These are phyloP conservation scores for Candida orba DNA, from an alignment of 805 yeast species.

Conservation along the genomic window DNA sequence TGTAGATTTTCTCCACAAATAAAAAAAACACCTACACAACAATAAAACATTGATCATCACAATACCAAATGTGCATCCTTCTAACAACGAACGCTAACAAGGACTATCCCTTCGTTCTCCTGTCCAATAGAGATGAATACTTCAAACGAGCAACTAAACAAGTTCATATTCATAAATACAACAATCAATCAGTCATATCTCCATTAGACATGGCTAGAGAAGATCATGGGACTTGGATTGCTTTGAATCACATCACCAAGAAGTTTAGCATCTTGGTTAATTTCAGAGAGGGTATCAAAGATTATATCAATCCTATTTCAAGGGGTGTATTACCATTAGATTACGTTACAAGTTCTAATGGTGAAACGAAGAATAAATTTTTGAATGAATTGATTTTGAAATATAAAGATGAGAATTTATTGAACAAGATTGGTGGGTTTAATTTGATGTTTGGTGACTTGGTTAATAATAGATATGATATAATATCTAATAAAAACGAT, in stretches of 20 bases:
- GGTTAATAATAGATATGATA: slow-evolving; percentile 23
- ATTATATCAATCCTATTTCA: slow-evolving; percentile 25
- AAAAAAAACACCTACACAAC: background rate
- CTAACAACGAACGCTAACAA: slow-evolving; percentile 62
- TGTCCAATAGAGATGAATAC: slow-evolving; percentile 86
- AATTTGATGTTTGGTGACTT: slow-evolving; percentile 33
- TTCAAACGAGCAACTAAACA: slow-evolving; percentile 62
- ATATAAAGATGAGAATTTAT: slow-evolving; percentile 14
- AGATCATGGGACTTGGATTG: slow-evolving; percentile 92
- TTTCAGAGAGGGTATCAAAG: slow-evolving; percentile 43
- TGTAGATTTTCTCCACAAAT: background rate
- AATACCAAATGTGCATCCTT: slow-evolving; percentile 63
- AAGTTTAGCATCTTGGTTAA: slow-evolving; percentile 71
- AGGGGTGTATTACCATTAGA: slow-evolving; percentile 40
- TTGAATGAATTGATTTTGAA: slow-evolving; percentile 14
- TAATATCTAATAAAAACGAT: slow-evolving; percentile 22
- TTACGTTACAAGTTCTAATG: slow-evolving; percentile 26
- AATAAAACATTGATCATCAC: background rate
- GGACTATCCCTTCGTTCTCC: slow-evolving; percentile 63
- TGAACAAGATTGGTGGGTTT: slow-evolving; percentile 24
- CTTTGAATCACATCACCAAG: slow-evolving; percentile 47
- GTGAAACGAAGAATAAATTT: slow-evolving; percentile 16
- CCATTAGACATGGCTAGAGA: slow-evolving; percentile 69
- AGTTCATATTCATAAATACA: slow-evolving; percentile 37
- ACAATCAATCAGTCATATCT: slow-evolving; percentile 36